Evolutionary conservation across 345 rosid species (phyloP).

Genomic region (Eutrema yunnanense): DNA sequence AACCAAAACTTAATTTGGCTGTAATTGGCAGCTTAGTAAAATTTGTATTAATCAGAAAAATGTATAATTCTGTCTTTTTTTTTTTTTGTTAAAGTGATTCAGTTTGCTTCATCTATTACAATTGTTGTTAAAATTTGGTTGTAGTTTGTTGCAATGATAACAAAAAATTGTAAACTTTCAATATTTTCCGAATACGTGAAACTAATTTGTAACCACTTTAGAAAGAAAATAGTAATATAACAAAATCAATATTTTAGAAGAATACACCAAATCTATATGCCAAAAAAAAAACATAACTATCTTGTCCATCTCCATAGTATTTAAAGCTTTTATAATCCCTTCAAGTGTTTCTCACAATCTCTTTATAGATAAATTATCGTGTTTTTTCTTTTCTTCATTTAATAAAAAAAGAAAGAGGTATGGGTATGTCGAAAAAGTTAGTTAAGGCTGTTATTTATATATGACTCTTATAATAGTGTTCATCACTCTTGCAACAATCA

Average conservation of each 20-base stretch:
- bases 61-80: not conserved
- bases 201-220: not conserved
- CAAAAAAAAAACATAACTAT: constrained; percentile 8
- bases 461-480: constrained; percentile 13
- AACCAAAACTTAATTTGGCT: no score
- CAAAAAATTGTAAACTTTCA: not conserved
- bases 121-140: no score
- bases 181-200: not conserved
- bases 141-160: not conserved
- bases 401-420: no score
- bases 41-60: not conserved
- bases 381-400: no score
- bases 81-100: not conserved
- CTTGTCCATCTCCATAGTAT: constrained; percentile 5
- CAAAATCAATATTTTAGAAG: not conserved
- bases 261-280: constrained; percentile 8
- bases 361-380: not conserved
- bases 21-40: no score
- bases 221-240: not conserved
- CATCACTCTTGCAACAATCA: constrained; percentile 13
- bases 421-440: constrained; percentile 3
- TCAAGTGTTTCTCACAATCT: not conserved
- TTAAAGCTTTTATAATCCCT: constrained; percentile 4
- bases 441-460: constrained; percentile 2
- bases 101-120: not conserved